phyloP scores from a whole-genome alignment of 1,284 basidiomycete species.

The Leccinum subrobustum region DNA sequence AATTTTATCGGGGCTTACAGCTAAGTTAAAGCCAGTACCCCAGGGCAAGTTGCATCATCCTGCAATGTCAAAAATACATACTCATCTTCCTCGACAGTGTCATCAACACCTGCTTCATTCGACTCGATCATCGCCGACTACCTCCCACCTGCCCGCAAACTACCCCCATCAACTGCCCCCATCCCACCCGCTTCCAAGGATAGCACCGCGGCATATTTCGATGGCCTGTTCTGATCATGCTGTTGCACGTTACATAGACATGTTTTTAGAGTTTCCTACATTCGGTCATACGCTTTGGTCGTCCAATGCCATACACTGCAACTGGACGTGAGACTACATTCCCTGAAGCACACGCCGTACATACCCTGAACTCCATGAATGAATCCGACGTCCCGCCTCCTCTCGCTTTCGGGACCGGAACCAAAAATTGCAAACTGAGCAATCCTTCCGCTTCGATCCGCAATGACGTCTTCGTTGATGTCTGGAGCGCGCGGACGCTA shows the following conservation, averaged over 20 bases:
- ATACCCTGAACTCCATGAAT: conserved; percentile 83
- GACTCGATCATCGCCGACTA: conserved; percentile 74
- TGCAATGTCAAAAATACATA: neutral
- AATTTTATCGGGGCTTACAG: conserved; percentile 69
- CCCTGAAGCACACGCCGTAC: conserved; percentile 26
- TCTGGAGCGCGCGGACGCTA: conserved; percentile 72
- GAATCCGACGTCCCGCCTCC: conserved; percentile 50
- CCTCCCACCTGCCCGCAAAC: conserved; percentile 37
- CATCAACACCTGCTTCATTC: conserved; percentile 50
- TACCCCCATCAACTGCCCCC: conserved; percentile 15
- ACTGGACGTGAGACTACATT: conserved; percentile 14
- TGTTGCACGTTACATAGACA: conserved; percentile 8
- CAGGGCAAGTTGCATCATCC: conserved; percentile 40
- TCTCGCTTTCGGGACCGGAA: conserved; percentile 59
- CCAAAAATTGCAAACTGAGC: conserved; percentile 83
- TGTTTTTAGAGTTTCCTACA: conserved; percentile 20
- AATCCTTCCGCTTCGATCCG: conserved; percentile 80
- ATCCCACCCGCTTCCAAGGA: conserved; percentile 18
- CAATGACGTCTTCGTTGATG: conserved; percentile 82
- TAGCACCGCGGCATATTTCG: conserved; percentile 36
- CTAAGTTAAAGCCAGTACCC: conserved; percentile 55
- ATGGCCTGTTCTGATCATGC: conserved; percentile 42
- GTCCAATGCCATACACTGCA: conserved; percentile 33
- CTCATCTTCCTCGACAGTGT: conserved; percentile 30
- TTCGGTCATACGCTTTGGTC: conserved; percentile 25